phyloP scores from a whole-genome alignment of 768 basidiomycete genomes.

The Amanita pallidorosea region DNA sequence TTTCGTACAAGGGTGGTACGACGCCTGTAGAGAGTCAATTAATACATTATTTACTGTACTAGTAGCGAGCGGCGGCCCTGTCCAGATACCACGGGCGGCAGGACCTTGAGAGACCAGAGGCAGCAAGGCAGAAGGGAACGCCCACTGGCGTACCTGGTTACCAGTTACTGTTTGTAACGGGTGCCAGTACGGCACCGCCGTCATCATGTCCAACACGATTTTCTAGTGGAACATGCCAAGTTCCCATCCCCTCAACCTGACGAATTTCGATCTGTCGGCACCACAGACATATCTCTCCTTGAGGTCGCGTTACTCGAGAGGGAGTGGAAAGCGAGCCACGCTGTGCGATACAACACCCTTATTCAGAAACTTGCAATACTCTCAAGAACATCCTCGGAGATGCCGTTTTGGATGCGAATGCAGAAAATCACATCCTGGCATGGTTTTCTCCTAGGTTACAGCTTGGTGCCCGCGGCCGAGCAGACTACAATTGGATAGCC shows the following conservation, averaged over 20 bases:
- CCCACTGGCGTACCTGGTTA: too few relatives aligned
- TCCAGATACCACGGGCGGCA: too few relatives aligned
- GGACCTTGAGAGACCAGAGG: too few relatives aligned
- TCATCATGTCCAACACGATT: slow-evolving; percentile 9
- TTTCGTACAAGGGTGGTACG: not conserved
- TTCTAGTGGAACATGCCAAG: slow-evolving; percentile 10
- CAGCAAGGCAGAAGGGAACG: too few relatives aligned
- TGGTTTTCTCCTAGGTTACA: slow-evolving; percentile 9
- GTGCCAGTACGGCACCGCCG: too few relatives aligned
- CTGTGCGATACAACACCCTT: not conserved
- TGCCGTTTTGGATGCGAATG: slow-evolving; percentile 7
- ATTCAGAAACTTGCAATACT: slow-evolving; percentile 9
- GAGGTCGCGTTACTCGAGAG: slow-evolving; percentile 7
- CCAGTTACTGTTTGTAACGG: too few relatives aligned
- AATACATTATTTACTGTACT: too few relatives aligned
- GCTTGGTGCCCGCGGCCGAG: not conserved
- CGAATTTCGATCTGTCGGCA: slow-evolving; percentile 2
- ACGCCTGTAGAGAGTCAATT: too few relatives aligned
- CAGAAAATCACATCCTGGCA: slow-evolving; percentile 7
- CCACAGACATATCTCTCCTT: slow-evolving; percentile 2
- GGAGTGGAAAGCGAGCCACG: not conserved
- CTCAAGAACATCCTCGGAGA: slow-evolving; percentile 10
- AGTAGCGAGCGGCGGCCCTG: too few relatives aligned
- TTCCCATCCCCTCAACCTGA: slow-evolving; percentile 8
- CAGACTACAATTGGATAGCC: slow-evolving; percentile 6